Evolutionary conservation across 331 rosid genomes (phyloP), one percentile per base, ranked within the genome.

Genomic region (Rhamnella rubrinervis): DNA sequence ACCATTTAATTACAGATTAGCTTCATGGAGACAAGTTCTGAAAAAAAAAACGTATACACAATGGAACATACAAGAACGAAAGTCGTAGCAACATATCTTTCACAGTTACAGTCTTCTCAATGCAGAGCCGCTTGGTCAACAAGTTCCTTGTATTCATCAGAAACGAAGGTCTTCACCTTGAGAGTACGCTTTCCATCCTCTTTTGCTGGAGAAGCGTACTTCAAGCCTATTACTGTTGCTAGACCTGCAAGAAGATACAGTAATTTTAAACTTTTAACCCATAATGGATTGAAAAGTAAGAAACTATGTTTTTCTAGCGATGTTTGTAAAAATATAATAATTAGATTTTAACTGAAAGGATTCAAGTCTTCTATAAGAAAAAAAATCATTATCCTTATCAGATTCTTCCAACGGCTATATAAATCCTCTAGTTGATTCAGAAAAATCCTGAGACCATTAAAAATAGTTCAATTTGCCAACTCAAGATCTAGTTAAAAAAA

Each of bases 151-250:
- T 83, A 59, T 58, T 80, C 39, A 26, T 80, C 87, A 4, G 85
- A 64, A 31, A 92, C 93, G 21, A 41, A 82, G 31, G 96, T 85
- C 65, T 88, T 86, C 78, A 77, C 90, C 81, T 80, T 86, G 84
- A 92, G 73, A 63, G 67, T 75, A 1, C 83, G 86, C 41, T 78
- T 71, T 20, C 87, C 91, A 41, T 79, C 79, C 3, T 62, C 86
- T 63, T 71, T 81, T 37, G 76, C 88, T 5, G 96, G 93, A 61
- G 97, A 88, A 40, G 79, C 68, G 52, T 90, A 83, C 82, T 90
- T 92, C 79, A 88, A 67, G 66, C 98, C 97, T 20, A 92, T 88
- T 41, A 92, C 93, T 25, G 97, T 92, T 18, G 86, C 74, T 71
- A 90, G 78, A 74, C 90, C 98, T 92, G 87, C 80, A 77, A 35